Evolutionary conservation across 2,329 filamentous ascomycete genomes (phyloP), one percentile per base, ranked within the genome.

Genomic region (Mariannaea sp.): DNA sequence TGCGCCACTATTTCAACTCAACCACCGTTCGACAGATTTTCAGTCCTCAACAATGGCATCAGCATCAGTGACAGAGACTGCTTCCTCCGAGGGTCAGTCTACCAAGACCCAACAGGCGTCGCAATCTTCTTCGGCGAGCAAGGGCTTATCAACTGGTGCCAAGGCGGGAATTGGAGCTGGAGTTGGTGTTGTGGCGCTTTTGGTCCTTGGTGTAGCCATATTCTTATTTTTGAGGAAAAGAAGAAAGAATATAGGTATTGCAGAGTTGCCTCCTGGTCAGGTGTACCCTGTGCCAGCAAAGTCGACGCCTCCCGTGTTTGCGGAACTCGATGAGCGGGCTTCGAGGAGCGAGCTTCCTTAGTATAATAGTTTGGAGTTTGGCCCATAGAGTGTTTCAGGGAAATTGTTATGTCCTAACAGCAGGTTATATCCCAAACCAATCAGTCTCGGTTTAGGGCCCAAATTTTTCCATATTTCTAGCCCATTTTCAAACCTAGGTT

Each of bases 1-100:
- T 10, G 68, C 68, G 13, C 67, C 68, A 4, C 54, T 71, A 36
- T 63, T 70, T 56, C 70, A 71, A 56, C 62, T 71, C 43, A 62
- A 65, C 35, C 59, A 54, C 43, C 57, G 64, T 32, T 42, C 58
- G 5, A 54, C 53, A 14, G 68, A 70, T 32, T 13, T 68, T 3
- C 40, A 58, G 7, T 35, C 56, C 3, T 52, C 59, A 3, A 17
- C 55, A 3, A 42, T 60, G n/a, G n/a, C n/a, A n/a, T n/a, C n/a
- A n/a, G n/a, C n/a, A n/a, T n/a, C n/a, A n/a, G n/a, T n/a, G n/a
- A n/a, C n/a, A 7, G 44, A 48, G 14, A 32, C 58, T 3, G 41
- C 55, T 9, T 44, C 54, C 4, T 43, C 13, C 7, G 22, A 19
- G 13, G 30, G 5, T 9, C 30, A 33, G 8, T 22, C 40, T 2